Percentiles rank a stretch among this genome's conserved stretches.
Evolutionary conservation across 2,329 filamentous ascomycete genomes (phyloP).

Genomic region (Pseudopyrenochaeta lycopersici): DNA sequence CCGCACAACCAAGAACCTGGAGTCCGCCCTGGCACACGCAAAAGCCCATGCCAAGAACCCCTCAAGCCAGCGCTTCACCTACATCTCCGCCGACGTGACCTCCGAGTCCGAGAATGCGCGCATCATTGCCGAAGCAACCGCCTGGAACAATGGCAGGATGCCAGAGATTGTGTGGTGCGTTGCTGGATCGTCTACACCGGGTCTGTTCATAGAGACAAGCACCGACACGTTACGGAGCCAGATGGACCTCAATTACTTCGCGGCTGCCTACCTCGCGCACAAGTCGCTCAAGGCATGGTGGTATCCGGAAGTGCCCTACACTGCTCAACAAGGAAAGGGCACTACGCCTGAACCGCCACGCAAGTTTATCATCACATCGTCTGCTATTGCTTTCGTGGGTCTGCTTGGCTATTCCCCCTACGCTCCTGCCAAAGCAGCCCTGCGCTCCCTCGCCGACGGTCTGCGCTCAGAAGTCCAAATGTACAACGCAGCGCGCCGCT

Average conservation of each 20-base stretch:
- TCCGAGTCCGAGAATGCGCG: constrained; percentile 72
- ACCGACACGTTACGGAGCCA: constrained; percentile 73
- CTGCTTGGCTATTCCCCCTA: constrained; percentile 86
- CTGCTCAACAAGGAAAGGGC: constrained; percentile 28
- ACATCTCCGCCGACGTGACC: constrained; percentile 84
- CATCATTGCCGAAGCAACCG: constrained; percentile 74
- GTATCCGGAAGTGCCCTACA: constrained; percentile 47
- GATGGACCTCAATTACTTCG: constrained; percentile 95
- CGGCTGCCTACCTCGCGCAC: constrained; percentile 85
- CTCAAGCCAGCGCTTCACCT: constrained; percentile 78
- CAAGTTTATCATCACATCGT: constrained; percentile 90
- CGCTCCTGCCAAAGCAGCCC: constrained; percentile 82
- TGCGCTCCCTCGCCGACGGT: constrained; percentile 83
- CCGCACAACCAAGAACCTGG: constrained; percentile 77
- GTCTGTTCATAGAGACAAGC: constrained; percentile 79
- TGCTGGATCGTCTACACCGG: constrained; percentile 77
- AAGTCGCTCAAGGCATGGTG: constrained; percentile 81
- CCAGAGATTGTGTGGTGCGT: constrained; percentile 93
- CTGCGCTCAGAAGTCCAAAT: constrained; percentile 84
- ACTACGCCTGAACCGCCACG: constrained; percentile 56
- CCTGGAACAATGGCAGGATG: constrained; percentile 77
- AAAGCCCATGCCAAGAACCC: constrained; percentile 73
- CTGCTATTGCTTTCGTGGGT: constrained; percentile 76
- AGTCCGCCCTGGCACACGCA: constrained; percentile 72
- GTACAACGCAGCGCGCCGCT: constrained; percentile 73